These are phyloP conservation scores for Aspergillus hancockii DNA, from an alignment of 495 filamentous ascomycete species.

Conservation along the genomic window DNA sequence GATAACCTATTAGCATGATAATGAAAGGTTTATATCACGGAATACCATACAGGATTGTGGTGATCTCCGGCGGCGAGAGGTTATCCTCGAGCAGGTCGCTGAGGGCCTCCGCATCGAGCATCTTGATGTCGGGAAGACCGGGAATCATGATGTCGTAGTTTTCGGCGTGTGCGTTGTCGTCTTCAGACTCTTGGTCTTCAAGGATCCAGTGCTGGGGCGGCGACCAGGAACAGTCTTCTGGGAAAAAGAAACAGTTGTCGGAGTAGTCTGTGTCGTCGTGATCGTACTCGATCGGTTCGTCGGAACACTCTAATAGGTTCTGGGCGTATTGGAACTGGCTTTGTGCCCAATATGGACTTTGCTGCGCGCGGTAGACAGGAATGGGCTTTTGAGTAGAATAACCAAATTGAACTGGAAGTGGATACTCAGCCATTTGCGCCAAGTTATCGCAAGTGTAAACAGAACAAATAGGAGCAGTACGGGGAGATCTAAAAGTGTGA, in stretches of 20 bases:
- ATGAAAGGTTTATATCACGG: background rate
- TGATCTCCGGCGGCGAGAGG: constrained; percentile 49
- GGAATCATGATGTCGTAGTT: constrained; percentile 45
- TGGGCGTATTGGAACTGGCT: constrained; percentile 41
- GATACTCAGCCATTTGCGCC: constrained; percentile 28
- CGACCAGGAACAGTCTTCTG: constrained; percentile 49
- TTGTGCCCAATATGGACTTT: constrained; percentile 46
- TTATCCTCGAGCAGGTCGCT: constrained; percentile 50
- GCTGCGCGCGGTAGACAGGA: constrained; percentile 20
- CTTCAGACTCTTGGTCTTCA: constrained; percentile 22
- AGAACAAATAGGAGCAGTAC: background rate
- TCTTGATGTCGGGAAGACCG: constrained; percentile 50
- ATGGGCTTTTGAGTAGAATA: constrained; percentile 12
- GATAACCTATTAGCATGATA: background rate
- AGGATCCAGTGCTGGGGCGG: constrained; percentile 36
- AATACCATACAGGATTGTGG: constrained; percentile 42
- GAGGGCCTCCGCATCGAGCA: constrained; percentile 50
- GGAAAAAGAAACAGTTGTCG: constrained; percentile 51
- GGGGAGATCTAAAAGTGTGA: background rate
- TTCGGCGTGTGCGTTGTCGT: constrained; percentile 14
- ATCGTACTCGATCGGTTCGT: constrained; percentile 51
- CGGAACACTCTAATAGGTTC: constrained; percentile 41
- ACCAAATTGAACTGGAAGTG: constrained; percentile 24
- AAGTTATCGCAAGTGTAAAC: background rate
- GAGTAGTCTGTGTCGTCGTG: constrained; percentile 48